phyloP scores from a whole-genome alignment of 176 grass and related monocot genomes.

The Melocanna baccifera region DNA sequence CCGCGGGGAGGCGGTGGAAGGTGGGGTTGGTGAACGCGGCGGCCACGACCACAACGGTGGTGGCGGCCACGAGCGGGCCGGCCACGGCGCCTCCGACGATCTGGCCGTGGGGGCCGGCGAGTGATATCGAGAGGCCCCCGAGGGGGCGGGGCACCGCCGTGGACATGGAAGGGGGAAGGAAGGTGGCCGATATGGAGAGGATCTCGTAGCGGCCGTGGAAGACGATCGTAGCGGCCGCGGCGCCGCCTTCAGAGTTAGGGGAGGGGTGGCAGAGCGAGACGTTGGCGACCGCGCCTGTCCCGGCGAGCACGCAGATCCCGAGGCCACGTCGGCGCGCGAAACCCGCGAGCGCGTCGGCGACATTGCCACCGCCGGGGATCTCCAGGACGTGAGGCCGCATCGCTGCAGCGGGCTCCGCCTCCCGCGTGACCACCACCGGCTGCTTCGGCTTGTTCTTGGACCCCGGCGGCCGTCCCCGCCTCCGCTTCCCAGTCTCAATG shows the following conservation, averaged over 20 bases:
- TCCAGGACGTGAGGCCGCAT: constrained; percentile 78
- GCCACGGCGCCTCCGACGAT: constrained; percentile 64
- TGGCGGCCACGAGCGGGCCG: constrained; percentile 61
- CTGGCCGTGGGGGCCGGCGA: constrained; percentile 71
- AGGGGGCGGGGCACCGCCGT: constrained; percentile 15
- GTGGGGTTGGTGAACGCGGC: constrained; percentile 39
- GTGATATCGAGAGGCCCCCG: constrained; percentile 48
- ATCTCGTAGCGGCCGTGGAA: constrained; percentile 80
- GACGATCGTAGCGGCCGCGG: neutral
- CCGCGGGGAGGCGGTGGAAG: constrained; percentile 50
- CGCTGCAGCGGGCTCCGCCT: constrained; percentile 47
- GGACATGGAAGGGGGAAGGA: constrained; percentile 56
- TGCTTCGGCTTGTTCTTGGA: constrained; percentile 92
- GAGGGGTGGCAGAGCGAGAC: constrained; percentile 48
- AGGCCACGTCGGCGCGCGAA: constrained; percentile 54
- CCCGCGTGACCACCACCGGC: constrained; percentile 42
- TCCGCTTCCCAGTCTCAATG: constrained; percentile 42
- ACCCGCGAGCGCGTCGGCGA: constrained; percentile 41
- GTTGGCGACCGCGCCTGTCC: constrained; percentile 56
- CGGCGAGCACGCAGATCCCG: constrained; percentile 63
- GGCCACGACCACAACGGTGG: constrained; percentile 49
- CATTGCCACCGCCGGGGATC: constrained; percentile 62
- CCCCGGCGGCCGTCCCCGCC: constrained; percentile 65
- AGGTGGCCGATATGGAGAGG: constrained; percentile 75
- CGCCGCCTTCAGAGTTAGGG: neutral